Evolutionary conservation across 495 filamentous ascomycete genomes (phyloP).

Genomic region (Aspergillus ellipticus): DNA sequence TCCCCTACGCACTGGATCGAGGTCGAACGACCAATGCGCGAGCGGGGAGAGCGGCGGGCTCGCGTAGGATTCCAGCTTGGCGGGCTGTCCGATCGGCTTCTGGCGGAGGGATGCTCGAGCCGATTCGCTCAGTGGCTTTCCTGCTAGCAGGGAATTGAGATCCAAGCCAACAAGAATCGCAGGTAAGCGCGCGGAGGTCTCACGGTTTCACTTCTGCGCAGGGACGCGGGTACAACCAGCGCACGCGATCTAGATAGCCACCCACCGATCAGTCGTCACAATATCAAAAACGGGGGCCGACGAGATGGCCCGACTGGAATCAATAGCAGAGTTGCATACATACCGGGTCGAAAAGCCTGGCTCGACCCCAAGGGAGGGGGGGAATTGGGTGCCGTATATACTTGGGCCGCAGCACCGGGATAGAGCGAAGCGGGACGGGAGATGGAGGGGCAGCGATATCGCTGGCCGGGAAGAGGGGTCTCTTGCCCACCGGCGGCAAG

Average conservation of each 20-base stretch:
- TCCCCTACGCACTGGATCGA: slow-evolving; percentile 40
- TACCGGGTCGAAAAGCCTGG: background rate
- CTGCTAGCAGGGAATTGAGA: slow-evolving; percentile 4
- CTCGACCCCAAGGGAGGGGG: too few species aligned
- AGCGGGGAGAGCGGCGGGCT: slow-evolving; percentile 56
- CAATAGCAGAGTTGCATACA: background rate
- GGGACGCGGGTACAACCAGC: slow-evolving; percentile 11
- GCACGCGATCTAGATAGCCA: slow-evolving; percentile 12
- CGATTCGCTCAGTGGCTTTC: slow-evolving; percentile 9
- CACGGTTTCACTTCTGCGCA: slow-evolving; percentile 14
- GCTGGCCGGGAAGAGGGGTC: too few species aligned
- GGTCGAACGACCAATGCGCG: slow-evolving; percentile 49
- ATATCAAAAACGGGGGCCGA: background rate
- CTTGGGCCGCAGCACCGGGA: too few species aligned
- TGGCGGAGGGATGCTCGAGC: background rate
- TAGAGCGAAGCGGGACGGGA: too few species aligned
- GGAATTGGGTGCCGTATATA: too few species aligned
- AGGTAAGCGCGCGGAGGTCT: slow-evolving; percentile 18
- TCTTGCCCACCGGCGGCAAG: too few species aligned
- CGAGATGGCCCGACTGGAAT: background rate
- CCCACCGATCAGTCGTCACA: slow-evolving; percentile 7
- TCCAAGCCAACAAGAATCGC: slow-evolving; percentile 10
- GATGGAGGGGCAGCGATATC: too few species aligned
- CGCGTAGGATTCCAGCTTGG: slow-evolving; percentile 60
- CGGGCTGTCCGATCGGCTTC: slow-evolving; percentile 14